Conservation (phyloP, 352 stramenopile genomes). For the Phytopythium vexans region DNA sequence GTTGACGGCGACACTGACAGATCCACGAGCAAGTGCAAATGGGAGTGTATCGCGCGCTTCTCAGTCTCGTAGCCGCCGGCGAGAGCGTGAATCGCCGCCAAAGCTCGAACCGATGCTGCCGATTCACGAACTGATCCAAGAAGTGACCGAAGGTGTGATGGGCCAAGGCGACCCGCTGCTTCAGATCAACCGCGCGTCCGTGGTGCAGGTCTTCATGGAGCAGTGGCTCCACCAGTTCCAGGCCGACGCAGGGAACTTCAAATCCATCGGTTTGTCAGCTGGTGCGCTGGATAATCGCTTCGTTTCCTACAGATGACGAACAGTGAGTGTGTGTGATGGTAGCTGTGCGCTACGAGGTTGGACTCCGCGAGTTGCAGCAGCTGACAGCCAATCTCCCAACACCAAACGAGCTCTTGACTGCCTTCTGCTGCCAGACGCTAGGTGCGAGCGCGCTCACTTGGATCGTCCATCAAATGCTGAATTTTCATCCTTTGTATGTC, state of each 20-base stretch:
- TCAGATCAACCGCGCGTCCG: conserved; percentile 46
- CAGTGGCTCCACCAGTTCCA: conserved; percentile 63
- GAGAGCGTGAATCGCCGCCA: not conserved
- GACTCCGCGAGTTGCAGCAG: conserved; percentile 57
- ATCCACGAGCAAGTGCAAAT: not conserved
- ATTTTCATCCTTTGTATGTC: not conserved
- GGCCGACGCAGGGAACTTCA: conserved; percentile 42
- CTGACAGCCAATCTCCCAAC: conserved; percentile 47
- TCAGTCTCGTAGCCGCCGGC: not conserved
- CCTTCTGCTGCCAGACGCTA: conserved; percentile 53
- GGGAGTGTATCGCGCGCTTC: not conserved
- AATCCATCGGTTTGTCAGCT: conserved; percentile 38
- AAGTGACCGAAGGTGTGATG: conserved; percentile 40
- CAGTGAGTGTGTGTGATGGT: not conserved
- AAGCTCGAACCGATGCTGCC: conserved; percentile 12
- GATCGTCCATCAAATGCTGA: too few relatives aligned
- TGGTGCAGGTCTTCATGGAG: conserved; percentile 60
- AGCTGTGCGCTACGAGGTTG: conserved; percentile 65
- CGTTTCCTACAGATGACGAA: not conserved
- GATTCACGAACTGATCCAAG: conserved; percentile 52
- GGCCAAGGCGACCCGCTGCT: conserved; percentile 35
- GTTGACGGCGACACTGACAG: not conserved
- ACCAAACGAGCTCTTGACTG: conserved; percentile 59
- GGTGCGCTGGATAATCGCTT: conserved; percentile 7
- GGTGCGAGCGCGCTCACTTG: conserved; percentile 9